Conservation (phyloP, 805 yeast genomes). For the Ogataea paraovalis region DNA sequence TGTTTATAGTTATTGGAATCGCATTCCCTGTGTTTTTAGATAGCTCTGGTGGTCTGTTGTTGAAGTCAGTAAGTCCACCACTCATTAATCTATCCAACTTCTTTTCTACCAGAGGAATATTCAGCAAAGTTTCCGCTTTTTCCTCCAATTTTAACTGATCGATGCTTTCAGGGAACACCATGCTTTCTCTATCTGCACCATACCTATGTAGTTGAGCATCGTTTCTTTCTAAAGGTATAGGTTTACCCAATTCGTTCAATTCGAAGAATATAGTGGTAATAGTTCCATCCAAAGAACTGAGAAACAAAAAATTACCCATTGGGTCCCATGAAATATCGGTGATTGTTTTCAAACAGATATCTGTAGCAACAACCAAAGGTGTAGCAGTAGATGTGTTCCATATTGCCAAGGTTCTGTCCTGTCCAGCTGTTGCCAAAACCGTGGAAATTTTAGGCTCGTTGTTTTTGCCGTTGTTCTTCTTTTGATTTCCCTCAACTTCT, state of each 20-base stretch:
- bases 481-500: not conserved
- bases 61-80: conserved; percentile 7
- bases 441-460: conserved; percentile 42
- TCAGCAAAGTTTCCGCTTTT: conserved; percentile 35
- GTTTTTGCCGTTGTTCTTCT: conserved; percentile 13
- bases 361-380: conserved; percentile 78
- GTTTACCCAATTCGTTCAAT: conserved; percentile 54
- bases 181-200: conserved; percentile 83
- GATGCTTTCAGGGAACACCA: conserved; percentile 82
- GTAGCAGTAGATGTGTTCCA: conserved; percentile 80
- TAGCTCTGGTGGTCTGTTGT: not conserved
- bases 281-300: conserved; percentile 82
- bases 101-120: conserved; percentile 11
- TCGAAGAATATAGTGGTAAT: conserved; percentile 67
- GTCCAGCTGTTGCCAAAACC: conserved; percentile 93
- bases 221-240: conserved; percentile 60
- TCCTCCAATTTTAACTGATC: conserved; percentile 75
- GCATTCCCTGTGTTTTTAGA: not conserved
- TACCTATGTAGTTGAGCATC: conserved; percentile 71
- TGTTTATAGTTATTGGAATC: conserved; percentile 18
- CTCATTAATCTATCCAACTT: conserved; percentile 43
- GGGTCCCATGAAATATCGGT: conserved; percentile 91
- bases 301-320: conserved; percentile 66
- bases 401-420: conserved; percentile 79
- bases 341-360: conserved; percentile 69